Evolutionary conservation across 1,139 yeast species (phyloP).

Genomic region (Saccharomyces hybrid): DNA sequence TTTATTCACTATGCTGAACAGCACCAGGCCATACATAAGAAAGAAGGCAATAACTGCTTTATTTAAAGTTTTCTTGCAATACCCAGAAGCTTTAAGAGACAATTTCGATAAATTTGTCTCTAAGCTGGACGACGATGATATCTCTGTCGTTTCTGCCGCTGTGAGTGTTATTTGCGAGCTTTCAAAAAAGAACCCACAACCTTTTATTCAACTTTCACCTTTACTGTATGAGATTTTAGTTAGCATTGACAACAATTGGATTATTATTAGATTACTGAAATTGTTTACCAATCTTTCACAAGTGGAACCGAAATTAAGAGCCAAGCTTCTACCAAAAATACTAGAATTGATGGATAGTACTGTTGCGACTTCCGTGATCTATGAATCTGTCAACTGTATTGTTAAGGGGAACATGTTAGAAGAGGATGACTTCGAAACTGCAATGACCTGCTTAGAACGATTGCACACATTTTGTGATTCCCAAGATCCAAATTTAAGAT

Average conservation of each 20-base stretch:
- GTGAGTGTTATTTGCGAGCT: conserved; percentile 92
- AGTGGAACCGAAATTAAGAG: conserved; percentile 79
- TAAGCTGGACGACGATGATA: conserved; percentile 65
- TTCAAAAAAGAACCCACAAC: conserved; percentile 73
- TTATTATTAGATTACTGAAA: conserved; percentile 78
- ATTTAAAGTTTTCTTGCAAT: conserved; percentile 83
- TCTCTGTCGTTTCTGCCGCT: conserved; percentile 85
- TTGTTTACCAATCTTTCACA: conserved; percentile 76
- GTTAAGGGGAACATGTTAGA: conserved; percentile 77
- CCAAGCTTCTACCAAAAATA: conserved; percentile 74
- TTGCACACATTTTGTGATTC: conserved; percentile 62
- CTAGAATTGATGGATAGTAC: conserved; percentile 66
- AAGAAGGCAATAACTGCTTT: conserved; percentile 88
- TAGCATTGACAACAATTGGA: conserved; percentile 85
- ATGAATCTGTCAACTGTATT: conserved; percentile 87
- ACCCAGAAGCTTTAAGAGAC: conserved; percentile 77
- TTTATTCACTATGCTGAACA: conserved; percentile 74
- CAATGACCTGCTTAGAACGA: conserved; percentile 57
- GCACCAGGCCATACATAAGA: conserved; percentile 83
- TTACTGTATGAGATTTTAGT: conserved; percentile 69
- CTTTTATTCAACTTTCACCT: conserved; percentile 75
- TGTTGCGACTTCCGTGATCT: conserved; percentile 74
- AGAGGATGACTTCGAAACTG: conserved; percentile 59
- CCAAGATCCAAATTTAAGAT: conserved; percentile 77
- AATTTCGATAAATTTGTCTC: conserved; percentile 70